Percentiles rank a stretch among this genome's conserved stretches.
These are phyloP conservation scores for Citrullus colocynthis DNA, from an alignment of 306 rosid species.

Conservation along the genomic window DNA sequence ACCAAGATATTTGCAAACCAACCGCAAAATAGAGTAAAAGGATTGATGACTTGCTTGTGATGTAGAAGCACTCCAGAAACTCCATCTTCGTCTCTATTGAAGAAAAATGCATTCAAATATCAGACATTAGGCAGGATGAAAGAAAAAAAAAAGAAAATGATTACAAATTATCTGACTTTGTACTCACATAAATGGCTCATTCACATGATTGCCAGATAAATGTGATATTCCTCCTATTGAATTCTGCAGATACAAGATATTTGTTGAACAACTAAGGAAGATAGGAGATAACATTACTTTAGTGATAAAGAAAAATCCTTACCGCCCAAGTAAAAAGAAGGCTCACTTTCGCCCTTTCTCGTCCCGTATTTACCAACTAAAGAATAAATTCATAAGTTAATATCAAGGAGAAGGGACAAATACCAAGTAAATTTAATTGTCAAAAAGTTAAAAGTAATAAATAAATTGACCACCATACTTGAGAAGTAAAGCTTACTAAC, in stretches of 20 bases:
- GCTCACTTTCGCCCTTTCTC: conserved; percentile 98
- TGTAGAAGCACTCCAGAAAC: conserved; percentile 94
- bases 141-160: neutral
- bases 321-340: conserved; percentile 98
- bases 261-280: conserved; percentile 15
- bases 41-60: conserved; percentile 99
- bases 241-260: conserved; percentile 47
- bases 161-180: conserved; percentile 3
- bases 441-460: neutral
- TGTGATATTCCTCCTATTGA: conserved; percentile 92
- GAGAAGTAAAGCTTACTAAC: neutral
- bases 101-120: conserved; percentile 15
- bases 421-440: conserved; percentile 10
- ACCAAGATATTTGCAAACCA: conserved; percentile 74
- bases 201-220: conserved; percentile 79
- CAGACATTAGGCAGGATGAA: neutral
- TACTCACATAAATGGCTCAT: conserved; percentile 81
- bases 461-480: neutral
- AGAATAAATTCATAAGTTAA: neutral
- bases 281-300: neutral
- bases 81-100: conserved; percentile 84
- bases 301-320: conserved; percentile 24
- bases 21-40: conserved; percentile 60
- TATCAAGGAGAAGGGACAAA: conserved; percentile 16
- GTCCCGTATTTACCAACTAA: conserved; percentile 91